These are phyloP conservation scores for Suillus plorans DNA, from an alignment of 768 basidiomycete genomes.

Conservation along the genomic window DNA sequence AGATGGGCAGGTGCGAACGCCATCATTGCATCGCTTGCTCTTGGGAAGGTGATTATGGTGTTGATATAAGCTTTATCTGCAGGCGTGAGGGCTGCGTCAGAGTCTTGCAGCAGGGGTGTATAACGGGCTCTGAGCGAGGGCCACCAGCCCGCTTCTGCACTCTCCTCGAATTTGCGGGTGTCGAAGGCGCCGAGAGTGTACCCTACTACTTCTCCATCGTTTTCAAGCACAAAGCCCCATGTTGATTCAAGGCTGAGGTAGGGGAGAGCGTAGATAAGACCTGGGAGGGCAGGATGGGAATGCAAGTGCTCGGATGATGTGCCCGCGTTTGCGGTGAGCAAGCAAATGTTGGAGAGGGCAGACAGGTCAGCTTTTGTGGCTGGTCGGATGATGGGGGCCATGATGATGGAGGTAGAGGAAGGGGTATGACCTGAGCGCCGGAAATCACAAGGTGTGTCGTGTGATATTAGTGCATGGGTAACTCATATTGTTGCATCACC, in stretches of 20 bases:
- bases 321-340: slow-evolving; percentile 73
- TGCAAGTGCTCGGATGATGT: slow-evolving; percentile 62
- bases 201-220: slow-evolving; percentile 57
- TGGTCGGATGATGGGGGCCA: slow-evolving; percentile 52
- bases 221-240: slow-evolving; percentile 75
- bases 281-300: slow-evolving; percentile 62
- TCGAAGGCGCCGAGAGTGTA: slow-evolving; percentile 70
- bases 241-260: slow-evolving; percentile 62
- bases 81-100: slow-evolving; percentile 16
- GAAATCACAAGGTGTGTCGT: neutral
- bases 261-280: slow-evolving; percentile 72
- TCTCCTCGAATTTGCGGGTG: slow-evolving; percentile 61
- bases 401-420: slow-evolving; percentile 7
- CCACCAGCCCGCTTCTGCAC: slow-evolving; percentile 63
- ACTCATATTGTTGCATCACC: too few relatives aligned
- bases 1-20: slow-evolving; percentile 71
- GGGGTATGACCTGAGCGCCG: neutral
- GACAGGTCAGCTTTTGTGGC: slow-evolving; percentile 53
- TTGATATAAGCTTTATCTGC: slow-evolving; percentile 33
- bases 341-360: slow-evolving; percentile 68
- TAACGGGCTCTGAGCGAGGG: slow-evolving; percentile 59
- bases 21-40: slow-evolving; percentile 52
- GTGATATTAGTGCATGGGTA: neutral
- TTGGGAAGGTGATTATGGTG: slow-evolving; percentile 34
- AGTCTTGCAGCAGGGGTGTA: slow-evolving; percentile 23